Evolutionary conservation across 345 rosid genomes (phyloP).

Genomic region (Mallotus nudiflorus): DNA sequence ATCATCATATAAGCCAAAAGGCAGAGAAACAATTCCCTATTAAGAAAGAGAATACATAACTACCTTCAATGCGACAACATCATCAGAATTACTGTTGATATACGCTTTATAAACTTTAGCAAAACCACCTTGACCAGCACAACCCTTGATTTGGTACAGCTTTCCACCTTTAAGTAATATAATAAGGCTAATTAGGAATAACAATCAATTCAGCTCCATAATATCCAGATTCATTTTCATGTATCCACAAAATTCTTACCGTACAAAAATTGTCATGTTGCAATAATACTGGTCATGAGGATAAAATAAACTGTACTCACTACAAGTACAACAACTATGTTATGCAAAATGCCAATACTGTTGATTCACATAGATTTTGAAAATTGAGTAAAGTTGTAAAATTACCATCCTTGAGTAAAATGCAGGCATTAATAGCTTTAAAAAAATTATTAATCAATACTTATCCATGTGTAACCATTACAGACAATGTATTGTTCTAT

Average conservation of each 20-base stretch:
- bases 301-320: not conserved
- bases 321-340: not conserved
- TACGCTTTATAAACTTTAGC: conserved; percentile 84
- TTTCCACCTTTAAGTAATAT: conserved; percentile 58
- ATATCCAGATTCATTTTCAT: not conserved
- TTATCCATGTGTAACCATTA: too few species aligned
- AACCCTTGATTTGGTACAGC: conserved; percentile 96
- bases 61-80: conserved; percentile 84
- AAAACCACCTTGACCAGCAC: conserved; percentile 94
- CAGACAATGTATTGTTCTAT: too few species aligned
- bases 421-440: not conserved
- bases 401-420: not conserved
- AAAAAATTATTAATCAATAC: too few species aligned
- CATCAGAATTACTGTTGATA: conserved; percentile 68
- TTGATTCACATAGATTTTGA: not conserved
- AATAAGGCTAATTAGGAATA: conserved; percentile 12
- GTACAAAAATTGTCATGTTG: not conserved
- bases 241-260: not conserved
- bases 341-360: not conserved
- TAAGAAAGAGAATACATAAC: not conserved
- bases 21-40: not conserved
- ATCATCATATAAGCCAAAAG: conserved; percentile 2
- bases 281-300: not conserved
- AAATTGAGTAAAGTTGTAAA: not conserved
- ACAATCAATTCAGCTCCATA: not conserved